A percentile compares a stretch with the other conserved stretches of the same genome.
These are phyloP conservation scores for Pythium biforme DNA, from an alignment of 352 stramenopile species.

Conservation along the genomic window DNA sequence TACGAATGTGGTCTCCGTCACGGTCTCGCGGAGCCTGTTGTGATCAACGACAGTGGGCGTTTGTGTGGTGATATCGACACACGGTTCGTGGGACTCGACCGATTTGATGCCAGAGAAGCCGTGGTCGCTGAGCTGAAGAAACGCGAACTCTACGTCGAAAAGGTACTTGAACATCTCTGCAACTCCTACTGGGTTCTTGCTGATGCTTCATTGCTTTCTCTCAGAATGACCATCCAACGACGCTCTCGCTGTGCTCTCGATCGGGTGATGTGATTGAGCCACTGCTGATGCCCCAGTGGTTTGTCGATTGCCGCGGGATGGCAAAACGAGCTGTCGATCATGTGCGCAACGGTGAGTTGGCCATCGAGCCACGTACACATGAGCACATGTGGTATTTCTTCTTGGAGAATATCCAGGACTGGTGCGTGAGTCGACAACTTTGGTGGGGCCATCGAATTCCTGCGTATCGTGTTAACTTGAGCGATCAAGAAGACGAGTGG, in stretches of 20 bases:
- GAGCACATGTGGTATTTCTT: conserved; percentile 96
- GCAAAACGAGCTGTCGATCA: conserved; percentile 92
- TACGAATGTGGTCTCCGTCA: conserved; percentile 98
- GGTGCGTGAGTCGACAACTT: conserved; percentile 98
- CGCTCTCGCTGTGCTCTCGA: conserved; percentile 95
- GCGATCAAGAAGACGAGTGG: conserved; percentile 85
- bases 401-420: conserved; percentile 99
- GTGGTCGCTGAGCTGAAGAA: conserved; percentile 92
- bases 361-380: conserved; percentile 94
- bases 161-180: conserved; percentile 45
- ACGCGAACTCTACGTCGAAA: conserved; percentile 90
- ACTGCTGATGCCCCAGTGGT: conserved; percentile 99
- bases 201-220: neutral
- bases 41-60: conserved; percentile 74
- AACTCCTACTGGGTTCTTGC: neutral
- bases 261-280: conserved; percentile 99
- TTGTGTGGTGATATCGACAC: conserved; percentile 73
- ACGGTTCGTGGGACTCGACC: conserved; percentile 92
- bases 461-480: conserved; percentile 90
- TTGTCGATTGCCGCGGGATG: conserved; percentile 96
- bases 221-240: conserved; percentile 73
- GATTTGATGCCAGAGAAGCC: conserved; percentile 91
- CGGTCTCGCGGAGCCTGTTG: conserved; percentile 74
- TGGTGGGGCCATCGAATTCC: conserved; percentile 99
- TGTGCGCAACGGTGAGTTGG: conserved; percentile 93